Percentiles rank a stretch among this genome's conserved stretches.
phyloP scores from a whole-genome alignment of 1,284 basidiomycete species.

The Ganoderma resinaceum region DNA sequence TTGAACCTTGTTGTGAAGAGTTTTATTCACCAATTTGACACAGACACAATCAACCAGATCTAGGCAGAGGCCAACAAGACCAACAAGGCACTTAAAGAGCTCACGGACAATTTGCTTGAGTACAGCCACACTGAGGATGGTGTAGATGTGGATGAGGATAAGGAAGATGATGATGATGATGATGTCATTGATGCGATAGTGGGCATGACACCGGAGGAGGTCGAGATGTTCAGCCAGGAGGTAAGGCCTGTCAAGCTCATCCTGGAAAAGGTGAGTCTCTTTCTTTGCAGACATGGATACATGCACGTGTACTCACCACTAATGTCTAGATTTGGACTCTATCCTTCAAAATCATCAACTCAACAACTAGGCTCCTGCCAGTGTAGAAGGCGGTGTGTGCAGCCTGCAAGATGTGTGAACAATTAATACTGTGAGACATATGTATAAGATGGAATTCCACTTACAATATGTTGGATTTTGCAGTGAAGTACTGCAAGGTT shows the following conservation, averaged over 20 bases:
- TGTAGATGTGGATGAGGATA: neutral
- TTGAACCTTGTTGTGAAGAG: neutral
- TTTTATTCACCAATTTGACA: neutral
- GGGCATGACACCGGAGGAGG: constrained; percentile 36
- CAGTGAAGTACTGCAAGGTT: constrained; percentile 32
- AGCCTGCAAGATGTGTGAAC: constrained; percentile 9
- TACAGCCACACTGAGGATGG: neutral
- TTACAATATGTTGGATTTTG: constrained; percentile 41
- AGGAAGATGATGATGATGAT: neutral
- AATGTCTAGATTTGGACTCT: constrained; percentile 35
- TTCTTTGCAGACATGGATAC: neutral
- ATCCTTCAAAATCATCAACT: constrained; percentile 40
- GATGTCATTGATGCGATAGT: constrained; percentile 35
- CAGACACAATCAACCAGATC: neutral
- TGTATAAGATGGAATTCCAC: constrained; percentile 46
- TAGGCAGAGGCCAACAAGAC: neutral
- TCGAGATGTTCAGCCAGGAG: constrained; percentile 24
- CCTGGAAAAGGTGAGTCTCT: neutral
- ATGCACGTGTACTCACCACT: constrained; percentile 10
- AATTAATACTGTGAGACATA: constrained; percentile 41
- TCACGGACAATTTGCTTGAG: neutral
- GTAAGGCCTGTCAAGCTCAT: neutral
- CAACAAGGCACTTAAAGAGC: neutral
- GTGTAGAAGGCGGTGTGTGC: constrained; percentile 32
- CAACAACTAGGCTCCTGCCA: constrained; percentile 41